These are phyloP conservation scores for Dovyalis caffra DNA, from an alignment of 345 rosid species.

Conservation along the genomic window DNA sequence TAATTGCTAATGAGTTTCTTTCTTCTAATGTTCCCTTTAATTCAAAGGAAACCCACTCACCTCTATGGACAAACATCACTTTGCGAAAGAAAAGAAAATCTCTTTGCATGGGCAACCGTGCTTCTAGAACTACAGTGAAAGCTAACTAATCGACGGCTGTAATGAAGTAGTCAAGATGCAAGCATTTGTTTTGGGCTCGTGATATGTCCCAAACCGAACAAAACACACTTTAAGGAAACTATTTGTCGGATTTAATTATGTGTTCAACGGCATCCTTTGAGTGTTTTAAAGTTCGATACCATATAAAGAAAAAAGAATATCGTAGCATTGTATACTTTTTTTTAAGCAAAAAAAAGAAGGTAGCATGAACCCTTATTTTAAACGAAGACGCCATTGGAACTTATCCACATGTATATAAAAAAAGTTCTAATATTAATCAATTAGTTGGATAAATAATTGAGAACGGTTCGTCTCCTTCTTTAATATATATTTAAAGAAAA, in stretches of 20 bases:
- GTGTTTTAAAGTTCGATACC: background rate
- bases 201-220: constrained; percentile 6
- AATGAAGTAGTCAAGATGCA: constrained; percentile 1
- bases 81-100: no score
- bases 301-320: background rate
- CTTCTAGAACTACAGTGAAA: background rate
- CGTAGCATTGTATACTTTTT: background rate
- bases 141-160: background rate
- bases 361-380: background rate
- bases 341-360: background rate
- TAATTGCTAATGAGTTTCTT: no score
- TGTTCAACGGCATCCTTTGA: background rate
- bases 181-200: background rate
- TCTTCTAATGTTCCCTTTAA: no score
- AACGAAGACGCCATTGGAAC: background rate
- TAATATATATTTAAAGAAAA: no score
- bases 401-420: background rate
- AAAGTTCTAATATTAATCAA: background rate
- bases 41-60: no score
- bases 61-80: no score
- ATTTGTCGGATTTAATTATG: background rate
- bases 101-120: background rate
- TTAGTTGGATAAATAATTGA: no score
- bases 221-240: background rate
- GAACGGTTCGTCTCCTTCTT: background rate